phyloP scores from a whole-genome alignment of 805 yeast species.

The Yarrowia divulgata region DNA sequence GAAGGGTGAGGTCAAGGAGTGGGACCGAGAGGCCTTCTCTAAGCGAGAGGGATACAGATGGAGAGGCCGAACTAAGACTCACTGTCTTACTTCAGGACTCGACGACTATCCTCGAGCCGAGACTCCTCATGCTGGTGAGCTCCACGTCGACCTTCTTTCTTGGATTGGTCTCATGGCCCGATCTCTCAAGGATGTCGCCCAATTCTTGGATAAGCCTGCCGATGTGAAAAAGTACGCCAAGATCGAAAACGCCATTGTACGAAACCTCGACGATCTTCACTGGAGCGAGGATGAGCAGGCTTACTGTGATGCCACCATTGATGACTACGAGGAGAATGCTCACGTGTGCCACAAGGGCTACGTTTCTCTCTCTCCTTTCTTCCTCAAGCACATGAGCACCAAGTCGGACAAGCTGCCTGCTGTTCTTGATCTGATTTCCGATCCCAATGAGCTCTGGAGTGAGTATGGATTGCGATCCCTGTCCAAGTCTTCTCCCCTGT shows the following conservation, averaged over 20 bases:
- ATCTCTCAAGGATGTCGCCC: slow-evolving; percentile 78
- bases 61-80: slow-evolving; percentile 88
- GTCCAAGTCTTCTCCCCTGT: slow-evolving; percentile 68
- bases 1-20: slow-evolving; percentile 72
- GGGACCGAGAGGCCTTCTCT: slow-evolving; percentile 64
- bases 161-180: slow-evolving; percentile 96
- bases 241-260: slow-evolving; percentile 63
- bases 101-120: slow-evolving; percentile 93
- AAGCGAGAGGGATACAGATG: slow-evolving; percentile 79
- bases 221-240: slow-evolving; percentile 63
- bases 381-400: slow-evolving; percentile 67
- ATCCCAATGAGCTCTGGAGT: slow-evolving; percentile 79
- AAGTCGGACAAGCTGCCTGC: slow-evolving; percentile 58
- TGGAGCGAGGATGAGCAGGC: slow-evolving; percentile 74
- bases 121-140: slow-evolving; percentile 84
- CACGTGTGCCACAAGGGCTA: slow-evolving; percentile 91
- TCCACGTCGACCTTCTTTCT: slow-evolving; percentile 85
- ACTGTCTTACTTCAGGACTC: slow-evolving; percentile 89
- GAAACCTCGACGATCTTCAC: slow-evolving; percentile 74
- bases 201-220: slow-evolving; percentile 61
- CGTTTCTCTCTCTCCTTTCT: slow-evolving; percentile 83
- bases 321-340: slow-evolving; percentile 69
- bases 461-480: slow-evolving; percentile 82
- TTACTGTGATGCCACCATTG: slow-evolving; percentile 85
- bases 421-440: slow-evolving; percentile 64